phyloP scores from a whole-genome alignment of 352 stramenopile species.

The Globisporangium ultimum region DNA sequence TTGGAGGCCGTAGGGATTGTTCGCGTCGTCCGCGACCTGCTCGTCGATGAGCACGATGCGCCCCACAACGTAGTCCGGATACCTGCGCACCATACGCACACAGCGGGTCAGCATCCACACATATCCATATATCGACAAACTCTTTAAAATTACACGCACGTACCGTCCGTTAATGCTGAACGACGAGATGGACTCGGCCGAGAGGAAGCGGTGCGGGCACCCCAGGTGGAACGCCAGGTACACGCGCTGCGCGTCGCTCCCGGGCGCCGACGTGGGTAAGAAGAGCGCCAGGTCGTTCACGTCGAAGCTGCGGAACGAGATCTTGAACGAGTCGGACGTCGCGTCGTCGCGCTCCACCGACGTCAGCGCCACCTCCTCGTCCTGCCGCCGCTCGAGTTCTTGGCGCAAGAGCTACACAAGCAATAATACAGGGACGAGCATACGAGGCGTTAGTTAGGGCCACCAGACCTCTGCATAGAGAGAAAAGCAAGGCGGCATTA shows the following conservation, averaged over 20 bases:
- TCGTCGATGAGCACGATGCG: constrained; percentile 88
- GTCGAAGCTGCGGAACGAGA: constrained; percentile 81
- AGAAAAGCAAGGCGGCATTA: constrained; percentile 12
- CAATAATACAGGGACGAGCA: too few relatives aligned
- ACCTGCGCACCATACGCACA: constrained; percentile 34
- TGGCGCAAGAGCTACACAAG: constrained; percentile 38
- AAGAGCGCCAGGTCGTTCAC: constrained; percentile 84
- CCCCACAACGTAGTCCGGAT: constrained; percentile 85
- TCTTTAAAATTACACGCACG: constrained; percentile 6
- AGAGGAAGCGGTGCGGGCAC: constrained; percentile 83
- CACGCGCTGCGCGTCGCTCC: constrained; percentile 69
- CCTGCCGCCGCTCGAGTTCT: constrained; percentile 51
- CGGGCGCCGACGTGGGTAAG: constrained; percentile 75
- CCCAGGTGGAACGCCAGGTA: constrained; percentile 86
- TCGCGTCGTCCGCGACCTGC: constrained; percentile 67
- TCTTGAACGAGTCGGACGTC: constrained; percentile 69
- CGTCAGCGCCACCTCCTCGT: constrained; percentile 35
- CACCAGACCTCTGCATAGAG: neutral
- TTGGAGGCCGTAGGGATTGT: constrained; percentile 80
- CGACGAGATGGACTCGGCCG: constrained; percentile 85
- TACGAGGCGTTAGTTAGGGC: neutral
- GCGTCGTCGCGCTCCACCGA: constrained; percentile 50
- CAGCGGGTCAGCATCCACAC: constrained; percentile 1
- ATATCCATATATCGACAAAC: neutral
- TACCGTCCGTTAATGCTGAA: constrained; percentile 82